Conservation (phyloP, 345 rosid genomes). For the Bruguiera parviflora region DNA sequence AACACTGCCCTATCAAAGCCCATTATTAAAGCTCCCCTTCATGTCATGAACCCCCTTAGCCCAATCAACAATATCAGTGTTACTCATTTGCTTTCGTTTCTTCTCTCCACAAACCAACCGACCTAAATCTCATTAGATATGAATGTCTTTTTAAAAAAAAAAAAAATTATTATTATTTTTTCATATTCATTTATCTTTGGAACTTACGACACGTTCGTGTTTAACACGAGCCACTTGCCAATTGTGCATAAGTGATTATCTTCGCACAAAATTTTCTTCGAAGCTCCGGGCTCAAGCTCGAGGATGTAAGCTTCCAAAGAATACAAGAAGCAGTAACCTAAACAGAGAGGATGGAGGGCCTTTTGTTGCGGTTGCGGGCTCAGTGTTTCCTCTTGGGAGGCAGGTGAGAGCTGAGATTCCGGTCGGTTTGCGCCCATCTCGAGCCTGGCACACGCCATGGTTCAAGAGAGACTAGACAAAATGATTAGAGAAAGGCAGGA, state of each 20-base stretch:
- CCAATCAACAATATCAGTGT: slow-evolving; percentile 36
- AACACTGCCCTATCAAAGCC: slow-evolving; percentile 21
- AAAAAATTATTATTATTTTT: no score
- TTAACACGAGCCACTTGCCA: slow-evolving; percentile 35
- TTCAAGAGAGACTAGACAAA: slow-evolving; percentile 77
- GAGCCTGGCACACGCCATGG: slow-evolving; percentile 80
- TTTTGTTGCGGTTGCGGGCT: slow-evolving; percentile 69
- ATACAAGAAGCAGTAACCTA: slow-evolving; percentile 41
- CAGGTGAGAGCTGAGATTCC: slow-evolving; percentile 37
- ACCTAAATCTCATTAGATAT: slow-evolving; percentile 27
- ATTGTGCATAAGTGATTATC: slow-evolving; percentile 31
- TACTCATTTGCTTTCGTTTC: slow-evolving; percentile 37
- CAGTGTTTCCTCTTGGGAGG: slow-evolving; percentile 67
- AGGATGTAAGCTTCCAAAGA: slow-evolving; percentile 32
- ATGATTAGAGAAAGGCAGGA: slow-evolving; percentile 62
- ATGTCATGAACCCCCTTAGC: slow-evolving; percentile 28
- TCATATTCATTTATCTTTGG: slow-evolving; percentile 1
- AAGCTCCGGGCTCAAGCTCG: slow-evolving; percentile 4
- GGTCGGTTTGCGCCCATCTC: slow-evolving; percentile 52
- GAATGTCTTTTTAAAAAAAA: no score
- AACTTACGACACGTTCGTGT: slow-evolving; percentile 47
- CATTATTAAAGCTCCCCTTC: slow-evolving; percentile 27
- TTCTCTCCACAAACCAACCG: slow-evolving; percentile 30
- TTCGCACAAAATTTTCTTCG: slow-evolving; percentile 21
- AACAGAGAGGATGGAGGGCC: slow-evolving; percentile 49